These are phyloP conservation scores for Colletotrichum limetticola DNA, from an alignment of 2,329 filamentous ascomycete genomes.

Conservation along the genomic window DNA sequence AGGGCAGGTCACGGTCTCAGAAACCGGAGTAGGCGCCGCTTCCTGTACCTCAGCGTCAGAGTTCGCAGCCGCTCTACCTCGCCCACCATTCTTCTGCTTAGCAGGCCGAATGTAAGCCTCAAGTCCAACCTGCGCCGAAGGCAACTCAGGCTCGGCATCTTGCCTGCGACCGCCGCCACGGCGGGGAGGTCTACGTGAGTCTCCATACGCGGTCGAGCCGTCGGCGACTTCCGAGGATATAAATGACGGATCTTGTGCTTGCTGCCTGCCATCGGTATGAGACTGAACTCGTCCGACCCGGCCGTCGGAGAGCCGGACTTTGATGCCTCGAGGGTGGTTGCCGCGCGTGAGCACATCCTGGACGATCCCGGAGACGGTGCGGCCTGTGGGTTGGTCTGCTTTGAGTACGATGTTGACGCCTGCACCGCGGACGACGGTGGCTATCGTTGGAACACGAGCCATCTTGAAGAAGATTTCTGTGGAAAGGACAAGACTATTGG, in stretches of 20 bases:
- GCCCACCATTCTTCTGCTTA: conserved; percentile 12
- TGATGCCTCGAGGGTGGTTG: conserved; percentile 82
- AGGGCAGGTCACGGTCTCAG: conserved; percentile 60
- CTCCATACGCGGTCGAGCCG: not conserved
- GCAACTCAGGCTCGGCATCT: not conserved
- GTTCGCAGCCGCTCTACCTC: not conserved
- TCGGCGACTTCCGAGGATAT: not conserved
- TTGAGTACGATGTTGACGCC: conserved; percentile 80
- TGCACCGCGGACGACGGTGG: conserved; percentile 69
- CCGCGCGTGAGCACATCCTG: conserved; percentile 76
- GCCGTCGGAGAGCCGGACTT: conserved; percentile 78
- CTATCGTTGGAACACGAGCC: conserved; percentile 55
- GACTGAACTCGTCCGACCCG: conserved; percentile 79
- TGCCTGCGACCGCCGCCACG: conserved; percentile 35
- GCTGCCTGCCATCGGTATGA: conserved; percentile 50
- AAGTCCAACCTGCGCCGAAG: conserved; percentile 48
- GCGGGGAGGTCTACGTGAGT: not conserved
- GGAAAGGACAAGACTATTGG: not conserved
- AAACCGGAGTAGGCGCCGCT: not conserved
- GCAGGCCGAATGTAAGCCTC: conserved; percentile 58
- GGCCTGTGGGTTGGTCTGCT: conserved; percentile 78
- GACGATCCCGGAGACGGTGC: conserved; percentile 74
- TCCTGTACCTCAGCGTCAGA: not conserved
- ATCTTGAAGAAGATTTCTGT: conserved; percentile 1
- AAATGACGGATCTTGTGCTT: not conserved